Evolutionary conservation across 1,139 yeast species (phyloP), one percentile per base, ranked within the genome.

Genomic region (Ogataea hybrid): DNA sequence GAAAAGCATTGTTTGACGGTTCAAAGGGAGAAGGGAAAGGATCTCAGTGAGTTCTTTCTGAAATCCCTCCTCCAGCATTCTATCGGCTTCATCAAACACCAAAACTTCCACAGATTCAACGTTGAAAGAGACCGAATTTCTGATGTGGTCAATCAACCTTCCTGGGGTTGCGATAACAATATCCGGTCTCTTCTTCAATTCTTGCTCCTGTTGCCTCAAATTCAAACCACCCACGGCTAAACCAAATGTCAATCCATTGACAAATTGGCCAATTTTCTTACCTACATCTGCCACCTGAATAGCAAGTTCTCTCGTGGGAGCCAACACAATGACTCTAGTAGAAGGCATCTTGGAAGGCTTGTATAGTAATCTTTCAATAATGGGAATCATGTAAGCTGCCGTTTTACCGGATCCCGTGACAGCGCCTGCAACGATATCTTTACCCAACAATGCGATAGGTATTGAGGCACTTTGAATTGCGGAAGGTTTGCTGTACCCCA

Each of bases 341-440:
- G 95, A 78, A 2, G 96, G 83, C 8, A 84, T 69, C 57, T 85
- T 86, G 40, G 87, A 74, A 8, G 97, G 97, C 56, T 94, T 85
- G 65, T 84, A 92, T 25, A 92, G 68, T 35, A 92, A 71, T 66
- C 98, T 81, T 67, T 94, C 98, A 47, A 94, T 79, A 30, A 92
- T 87, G 14, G 98, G 99, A 44, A 92, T 85, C 83, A 92, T 81
- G 60, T 88, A 92, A 2, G 98, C 98, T 5, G 97, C 98, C 15
- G 99, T 94, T 63, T 92, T 92, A 77, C 99, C 99, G 27, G 97
- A 89, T 69, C 99, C 99, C 3, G 99, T 92, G 21, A 87, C 96
- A 28, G 98, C 98, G 70, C 97, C 97, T n/a, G 98, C 99, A 53
- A 92, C 96, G 41, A 92, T 79, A 71, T 70, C 98, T 59, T 87